phyloP scores from a whole-genome alignment of 768 basidiomycete genomes.

The Gelatoporia subvermispora region DNA sequence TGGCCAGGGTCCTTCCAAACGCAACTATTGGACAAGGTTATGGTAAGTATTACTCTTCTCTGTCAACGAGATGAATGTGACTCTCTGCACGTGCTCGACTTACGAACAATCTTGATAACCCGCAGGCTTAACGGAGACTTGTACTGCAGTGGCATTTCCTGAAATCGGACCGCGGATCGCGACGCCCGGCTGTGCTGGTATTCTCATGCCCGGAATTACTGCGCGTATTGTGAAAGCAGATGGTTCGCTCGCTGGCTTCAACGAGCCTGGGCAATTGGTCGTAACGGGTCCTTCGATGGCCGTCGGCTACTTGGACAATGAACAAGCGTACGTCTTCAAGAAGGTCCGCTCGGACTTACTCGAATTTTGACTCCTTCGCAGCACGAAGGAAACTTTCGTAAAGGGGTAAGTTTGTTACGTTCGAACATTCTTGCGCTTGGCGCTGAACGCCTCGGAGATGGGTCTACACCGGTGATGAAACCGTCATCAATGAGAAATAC shows the following conservation, averaged over 20 bases:
- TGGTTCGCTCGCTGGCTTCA: conserved; percentile 47
- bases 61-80: not conserved
- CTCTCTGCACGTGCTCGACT: not conserved
- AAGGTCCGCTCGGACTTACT: conserved; percentile 18
- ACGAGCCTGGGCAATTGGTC: conserved; percentile 59
- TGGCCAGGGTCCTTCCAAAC: conserved; percentile 46
- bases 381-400: conserved; percentile 61
- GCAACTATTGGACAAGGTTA: conserved; percentile 56
- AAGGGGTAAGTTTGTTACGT: conserved; percentile 42
- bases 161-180: conserved; percentile 44
- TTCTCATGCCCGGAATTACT: conserved; percentile 47
- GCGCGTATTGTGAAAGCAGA: conserved; percentile 54
- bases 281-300: conserved; percentile 39
- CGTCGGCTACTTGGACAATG: conserved; percentile 48
- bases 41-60: conserved; percentile 28
- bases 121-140: conserved; percentile 68
- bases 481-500: conserved; percentile 44
- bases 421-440: too few species aligned
- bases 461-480: conserved; percentile 67
- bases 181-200: conserved; percentile 45
- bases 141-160: conserved; percentile 48
- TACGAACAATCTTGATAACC: not conserved
- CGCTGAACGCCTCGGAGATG: conserved; percentile 34
- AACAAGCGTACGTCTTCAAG: conserved; percentile 41
- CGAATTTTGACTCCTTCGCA: conserved; percentile 18